These are phyloP conservation scores for Crataegus laevigata DNA, from an alignment of 306 rosid genomes.

Conservation along the genomic window DNA sequence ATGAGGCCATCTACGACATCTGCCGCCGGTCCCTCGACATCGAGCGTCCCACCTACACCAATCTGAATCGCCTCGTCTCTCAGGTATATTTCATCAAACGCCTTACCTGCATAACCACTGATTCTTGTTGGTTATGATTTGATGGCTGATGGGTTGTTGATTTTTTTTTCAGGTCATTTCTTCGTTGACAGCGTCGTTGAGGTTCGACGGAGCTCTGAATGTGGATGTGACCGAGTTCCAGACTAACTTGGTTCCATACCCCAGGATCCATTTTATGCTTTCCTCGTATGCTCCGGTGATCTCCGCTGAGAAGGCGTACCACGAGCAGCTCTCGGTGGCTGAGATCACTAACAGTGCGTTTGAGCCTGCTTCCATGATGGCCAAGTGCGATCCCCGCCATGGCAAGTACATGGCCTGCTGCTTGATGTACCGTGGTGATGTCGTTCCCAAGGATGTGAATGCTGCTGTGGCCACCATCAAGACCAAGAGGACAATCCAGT, in stretches of 20 bases:
- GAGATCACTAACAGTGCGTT: slow-evolving; percentile 83
- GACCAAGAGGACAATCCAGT: slow-evolving; percentile 84
- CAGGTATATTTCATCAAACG: slow-evolving; percentile 31
- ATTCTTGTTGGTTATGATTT: background rate
- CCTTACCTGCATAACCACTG: background rate
- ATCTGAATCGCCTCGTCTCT: slow-evolving; percentile 78
- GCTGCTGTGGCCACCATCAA: slow-evolving; percentile 82
- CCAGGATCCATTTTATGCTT: slow-evolving; percentile 87
- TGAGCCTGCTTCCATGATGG: slow-evolving; percentile 89
- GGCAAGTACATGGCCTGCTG: slow-evolving; percentile 95
- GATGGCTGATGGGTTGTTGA: background rate
- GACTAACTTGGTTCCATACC: slow-evolving; percentile 86
- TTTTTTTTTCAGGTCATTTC: slow-evolving; percentile 53
- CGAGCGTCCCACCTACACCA: slow-evolving; percentile 85
- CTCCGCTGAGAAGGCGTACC: slow-evolving; percentile 83
- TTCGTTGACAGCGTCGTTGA: slow-evolving; percentile 78
- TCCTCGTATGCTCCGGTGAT: slow-evolving; percentile 86
- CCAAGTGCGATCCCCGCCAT: slow-evolving; percentile 82
- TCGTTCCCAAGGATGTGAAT: slow-evolving; percentile 84
- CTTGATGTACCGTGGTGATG: slow-evolving; percentile 82
- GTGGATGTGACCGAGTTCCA: slow-evolving; percentile 86
- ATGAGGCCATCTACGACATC: slow-evolving; percentile 82
- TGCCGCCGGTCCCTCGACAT: slow-evolving; percentile 78
- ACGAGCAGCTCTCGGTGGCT: slow-evolving; percentile 78
- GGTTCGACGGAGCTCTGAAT: slow-evolving; percentile 82